Evolutionary conservation across 148 eudicot genomes (phyloP).

Genomic region (Vaccinium macrocarpon): DNA sequence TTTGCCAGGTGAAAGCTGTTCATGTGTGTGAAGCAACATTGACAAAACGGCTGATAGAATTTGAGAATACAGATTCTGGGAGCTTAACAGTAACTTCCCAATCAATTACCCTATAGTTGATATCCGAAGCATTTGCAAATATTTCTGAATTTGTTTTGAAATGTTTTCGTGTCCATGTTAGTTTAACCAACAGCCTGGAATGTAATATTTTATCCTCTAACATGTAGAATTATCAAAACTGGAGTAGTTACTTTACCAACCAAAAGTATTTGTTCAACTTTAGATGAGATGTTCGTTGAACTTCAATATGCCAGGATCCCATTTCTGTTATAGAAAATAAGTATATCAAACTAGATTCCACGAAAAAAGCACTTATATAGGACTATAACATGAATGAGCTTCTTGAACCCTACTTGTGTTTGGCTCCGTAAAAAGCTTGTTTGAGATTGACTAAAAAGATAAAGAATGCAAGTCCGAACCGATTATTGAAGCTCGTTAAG

Average conservation of each 20-base stretch:
- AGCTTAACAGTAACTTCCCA: conserved; percentile 40
- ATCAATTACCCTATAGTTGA: neutral
- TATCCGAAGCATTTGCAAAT: neutral
- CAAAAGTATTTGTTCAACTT: conserved; percentile 3
- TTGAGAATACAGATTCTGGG: conserved; percentile 52
- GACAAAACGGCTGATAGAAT: conserved; percentile 54
- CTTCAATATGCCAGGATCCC: neutral
- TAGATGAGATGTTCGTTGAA: neutral
- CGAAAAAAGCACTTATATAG: neutral
- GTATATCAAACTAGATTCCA: neutral
- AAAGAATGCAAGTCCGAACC: neutral
- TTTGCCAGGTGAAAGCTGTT: conserved; percentile 35
- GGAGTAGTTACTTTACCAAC: neutral
- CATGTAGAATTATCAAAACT: neutral
- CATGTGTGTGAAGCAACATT: conserved; percentile 65
- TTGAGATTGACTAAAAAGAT: neutral
- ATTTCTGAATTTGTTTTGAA: neutral
- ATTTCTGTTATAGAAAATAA: neutral
- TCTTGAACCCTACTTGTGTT: neutral
- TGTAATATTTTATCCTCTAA: neutral
- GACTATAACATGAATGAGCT: neutral
- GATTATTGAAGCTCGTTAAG: neutral
- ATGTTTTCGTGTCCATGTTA: neutral
- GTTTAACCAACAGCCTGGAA: neutral
- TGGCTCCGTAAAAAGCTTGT: neutral